Evolutionary conservation across 2,329 filamentous ascomycete genomes (phyloP).

Genomic region (Monilinia laxa): DNA sequence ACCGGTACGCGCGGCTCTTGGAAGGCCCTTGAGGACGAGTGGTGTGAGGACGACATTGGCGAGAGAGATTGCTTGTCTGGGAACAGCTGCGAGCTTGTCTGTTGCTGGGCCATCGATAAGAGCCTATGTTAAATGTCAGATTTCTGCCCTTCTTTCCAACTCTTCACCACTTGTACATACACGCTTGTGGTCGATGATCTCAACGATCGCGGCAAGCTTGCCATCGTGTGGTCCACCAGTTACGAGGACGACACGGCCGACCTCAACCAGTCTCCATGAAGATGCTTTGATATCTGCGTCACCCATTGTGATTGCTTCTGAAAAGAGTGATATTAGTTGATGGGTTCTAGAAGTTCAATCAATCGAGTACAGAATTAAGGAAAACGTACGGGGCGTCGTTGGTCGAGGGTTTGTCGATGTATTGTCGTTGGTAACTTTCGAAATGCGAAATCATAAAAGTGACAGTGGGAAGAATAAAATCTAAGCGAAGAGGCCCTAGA

Average conservation of each 20-base stretch:
- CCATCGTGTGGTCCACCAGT: conserved; percentile 75
- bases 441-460: conserved; percentile 23
- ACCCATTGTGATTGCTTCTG: conserved; percentile 70
- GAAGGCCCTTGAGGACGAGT: conserved; percentile 81
- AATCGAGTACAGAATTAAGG: conserved; percentile 26
- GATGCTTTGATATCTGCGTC: conserved; percentile 79
- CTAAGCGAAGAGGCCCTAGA: conserved; percentile 31
- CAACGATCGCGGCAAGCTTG: conserved; percentile 90
- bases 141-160: conserved; percentile 27
- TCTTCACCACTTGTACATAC: conserved; percentile 62
- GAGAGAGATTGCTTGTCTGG: conserved; percentile 84
- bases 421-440: conserved; percentile 25
- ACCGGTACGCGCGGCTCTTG: conserved; percentile 79
- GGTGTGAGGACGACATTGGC: conserved; percentile 83
- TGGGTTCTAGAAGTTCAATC: conserved; percentile 7
- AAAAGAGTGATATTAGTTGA: conserved; percentile 37
- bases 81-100: conserved; percentile 74
- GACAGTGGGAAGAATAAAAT: conserved; percentile 27
- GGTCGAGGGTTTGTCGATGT: conserved; percentile 38
- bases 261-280: conserved; percentile 90
- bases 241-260: conserved; percentile 95
- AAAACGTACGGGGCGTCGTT: conserved; percentile 38
- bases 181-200: conserved; percentile 99
- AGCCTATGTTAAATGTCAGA: conserved; percentile 59
- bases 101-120: conserved; percentile 92